Percentiles rank a stretch among this genome's conserved stretches.
phyloP scores from a whole-genome alignment of 139 green algal species.

The Haematococcus sp. region DNA sequence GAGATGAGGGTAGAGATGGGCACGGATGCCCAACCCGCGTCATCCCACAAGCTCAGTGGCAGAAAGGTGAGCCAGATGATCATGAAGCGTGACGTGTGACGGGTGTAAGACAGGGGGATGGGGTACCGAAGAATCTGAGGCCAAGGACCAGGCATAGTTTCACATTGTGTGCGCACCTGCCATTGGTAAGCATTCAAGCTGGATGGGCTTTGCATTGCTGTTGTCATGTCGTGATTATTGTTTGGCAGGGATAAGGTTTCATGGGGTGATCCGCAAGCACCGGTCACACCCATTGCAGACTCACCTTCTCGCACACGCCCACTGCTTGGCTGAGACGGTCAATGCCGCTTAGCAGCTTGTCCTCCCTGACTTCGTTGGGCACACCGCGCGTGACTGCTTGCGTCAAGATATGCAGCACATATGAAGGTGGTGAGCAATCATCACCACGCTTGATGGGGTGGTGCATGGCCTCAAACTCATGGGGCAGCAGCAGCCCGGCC shows the following conservation, averaged over 20 bases:
- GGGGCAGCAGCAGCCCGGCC: constrained; percentile 1
- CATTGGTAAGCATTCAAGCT: no score
- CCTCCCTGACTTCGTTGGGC: neutral
- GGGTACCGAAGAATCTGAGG: constrained; percentile 26
- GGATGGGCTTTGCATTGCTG: no score
- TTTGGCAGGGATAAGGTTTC: no score
- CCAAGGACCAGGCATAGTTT: no score
- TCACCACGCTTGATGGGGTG: no score
- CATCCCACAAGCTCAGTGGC: constrained; percentile 71
- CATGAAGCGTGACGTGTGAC: constrained; percentile 43
- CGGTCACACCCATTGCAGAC: no score
- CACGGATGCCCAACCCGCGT: constrained; percentile 61
- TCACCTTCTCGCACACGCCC: constrained; percentile 27
- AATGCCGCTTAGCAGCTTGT: neutral
- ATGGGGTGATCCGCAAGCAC: no score
- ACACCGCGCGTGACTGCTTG: neutral
- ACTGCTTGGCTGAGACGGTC: constrained; percentile 4
- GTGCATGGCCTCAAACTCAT: neutral
- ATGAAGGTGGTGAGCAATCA: neutral
- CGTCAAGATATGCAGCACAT: constrained; percentile 9
- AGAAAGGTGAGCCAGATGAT: constrained; percentile 64
- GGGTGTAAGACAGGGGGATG: constrained; percentile 49
- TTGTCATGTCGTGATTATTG: no score
- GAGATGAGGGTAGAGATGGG: constrained; percentile 57
- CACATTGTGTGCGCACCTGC: no score